Percentiles rank a stretch among this genome's conserved stretches.
These are phyloP conservation scores for Candida neerlandica DNA, from an alignment of 1,139 yeast species.

Conservation along the genomic window DNA sequence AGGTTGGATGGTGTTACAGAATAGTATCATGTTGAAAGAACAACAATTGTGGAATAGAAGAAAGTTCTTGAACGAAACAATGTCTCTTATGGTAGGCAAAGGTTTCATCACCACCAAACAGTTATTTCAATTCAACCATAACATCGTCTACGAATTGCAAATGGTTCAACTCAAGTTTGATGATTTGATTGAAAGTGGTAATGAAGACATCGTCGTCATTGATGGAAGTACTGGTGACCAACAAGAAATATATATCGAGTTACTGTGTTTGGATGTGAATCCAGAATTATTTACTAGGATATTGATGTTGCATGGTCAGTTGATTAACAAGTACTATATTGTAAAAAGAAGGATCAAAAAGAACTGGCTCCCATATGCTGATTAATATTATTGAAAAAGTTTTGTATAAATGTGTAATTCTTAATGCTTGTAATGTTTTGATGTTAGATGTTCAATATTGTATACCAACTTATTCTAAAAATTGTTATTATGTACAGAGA, in stretches of 20 bases:
- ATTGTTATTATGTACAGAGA: too few species aligned
- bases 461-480: too few species aligned
- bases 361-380: constrained; percentile 1
- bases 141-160: constrained; percentile 2
- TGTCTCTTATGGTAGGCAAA: background rate
- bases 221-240: constrained; percentile 2
- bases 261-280: constrained; percentile 1
- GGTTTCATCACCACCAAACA: background rate
- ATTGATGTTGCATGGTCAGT: background rate
- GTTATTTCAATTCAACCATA: constrained; percentile 1
- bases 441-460: background rate
- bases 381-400: background rate
- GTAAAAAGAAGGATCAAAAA: background rate
- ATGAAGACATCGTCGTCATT: background rate
- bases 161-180: constrained; percentile 2
- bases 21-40: constrained; percentile 1
- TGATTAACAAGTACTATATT: constrained; percentile 1
- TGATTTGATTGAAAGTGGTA: constrained; percentile 1
- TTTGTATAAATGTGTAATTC: background rate
- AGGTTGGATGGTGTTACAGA: constrained; percentile 2
- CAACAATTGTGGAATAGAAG: constrained; percentile 1
- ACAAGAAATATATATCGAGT: background rate
- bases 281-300: constrained; percentile 2
- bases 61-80: background rate
- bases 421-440: background rate